These are phyloP conservation scores for Aspergillus oerlinghausenensis DNA, from an alignment of 2,329 filamentous ascomycete genomes.

Conservation along the genomic window DNA sequence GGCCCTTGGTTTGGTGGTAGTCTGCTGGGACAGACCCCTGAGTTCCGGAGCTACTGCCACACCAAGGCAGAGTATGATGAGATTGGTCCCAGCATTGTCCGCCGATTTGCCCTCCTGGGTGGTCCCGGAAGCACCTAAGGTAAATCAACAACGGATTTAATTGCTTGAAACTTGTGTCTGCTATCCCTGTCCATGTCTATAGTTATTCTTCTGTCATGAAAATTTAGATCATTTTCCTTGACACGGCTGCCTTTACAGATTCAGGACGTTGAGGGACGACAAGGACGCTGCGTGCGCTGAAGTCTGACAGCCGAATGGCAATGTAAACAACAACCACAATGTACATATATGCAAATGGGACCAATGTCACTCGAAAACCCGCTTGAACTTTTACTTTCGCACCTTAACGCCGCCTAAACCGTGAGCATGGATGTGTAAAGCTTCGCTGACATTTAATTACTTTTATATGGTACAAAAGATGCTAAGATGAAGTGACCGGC, in stretches of 20 bases:
- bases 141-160: background rate
- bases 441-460: background rate
- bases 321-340: background rate
- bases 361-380: too few relatives aligned
- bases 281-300: background rate
- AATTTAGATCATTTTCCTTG: background rate
- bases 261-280: background rate
- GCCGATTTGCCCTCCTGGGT: slow-evolving; percentile 88
- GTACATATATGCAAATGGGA: background rate
- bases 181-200: background rate
- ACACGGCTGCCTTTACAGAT: background rate
- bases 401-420: background rate
- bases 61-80: slow-evolving; percentile 89
- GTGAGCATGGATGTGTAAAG: background rate
- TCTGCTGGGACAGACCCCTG: slow-evolving; percentile 91
- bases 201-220: background rate
- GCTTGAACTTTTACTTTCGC: background rate
- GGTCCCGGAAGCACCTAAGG: slow-evolving; percentile 64
- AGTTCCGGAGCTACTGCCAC: slow-evolving; percentile 98
- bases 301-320: background rate
- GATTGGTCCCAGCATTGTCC: slow-evolving; percentile 90
- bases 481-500: slow-evolving; percentile 12
- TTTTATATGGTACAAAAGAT: background rate
- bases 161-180: background rate
- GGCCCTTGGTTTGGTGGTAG: slow-evolving; percentile 98